Evolutionary conservation across 2,329 filamentous ascomycete genomes (phyloP).

Genomic region (Alternaria ventricosa): DNA sequence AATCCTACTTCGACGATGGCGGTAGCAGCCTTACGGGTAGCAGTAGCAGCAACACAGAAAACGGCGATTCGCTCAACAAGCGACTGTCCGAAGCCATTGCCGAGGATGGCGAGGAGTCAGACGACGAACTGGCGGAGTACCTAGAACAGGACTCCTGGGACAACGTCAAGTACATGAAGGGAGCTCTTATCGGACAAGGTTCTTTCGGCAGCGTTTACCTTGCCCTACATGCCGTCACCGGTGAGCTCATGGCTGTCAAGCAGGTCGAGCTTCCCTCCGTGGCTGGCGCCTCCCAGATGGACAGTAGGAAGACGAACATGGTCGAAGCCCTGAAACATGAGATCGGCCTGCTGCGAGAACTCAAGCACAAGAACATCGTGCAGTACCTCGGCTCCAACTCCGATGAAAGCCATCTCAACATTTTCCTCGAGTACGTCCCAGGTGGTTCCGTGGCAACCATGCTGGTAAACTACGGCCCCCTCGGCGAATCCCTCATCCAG

Average conservation of each 20-base stretch:
- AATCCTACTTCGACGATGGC: constrained; percentile 86
- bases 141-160: constrained; percentile 92
- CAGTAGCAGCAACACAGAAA: constrained; percentile 63
- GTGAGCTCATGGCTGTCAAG: constrained; percentile 97
- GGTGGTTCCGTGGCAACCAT: constrained; percentile 97
- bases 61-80: constrained; percentile 77
- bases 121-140: constrained; percentile 89
- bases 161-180: constrained; percentile 99
- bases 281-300: constrained; percentile 72
- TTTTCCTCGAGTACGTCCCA: constrained; percentile 99
- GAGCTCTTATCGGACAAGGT: constrained; percentile 93
- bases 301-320: constrained; percentile 96
- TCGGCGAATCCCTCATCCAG: constrained; percentile 89
- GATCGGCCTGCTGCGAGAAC: constrained; percentile 89
- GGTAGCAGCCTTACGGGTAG: constrained; percentile 75
- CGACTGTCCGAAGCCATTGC: constrained; percentile 82
- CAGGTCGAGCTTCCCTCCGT: constrained; percentile 92
- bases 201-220: constrained; percentile 97
- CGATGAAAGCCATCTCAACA: constrained; percentile 90
- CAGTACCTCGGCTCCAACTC: constrained; percentile 96
- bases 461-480: constrained; percentile 96
- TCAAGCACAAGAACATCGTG: constrained; percentile 96
- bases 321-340: constrained; percentile 96
- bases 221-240: constrained; percentile 92
- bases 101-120: constrained; percentile 89